Evolutionary conservation across 352 stramenopile species (phyloP), one percentile per base, ranked within the genome.

Genomic region (Phytophthora brassicae): DNA sequence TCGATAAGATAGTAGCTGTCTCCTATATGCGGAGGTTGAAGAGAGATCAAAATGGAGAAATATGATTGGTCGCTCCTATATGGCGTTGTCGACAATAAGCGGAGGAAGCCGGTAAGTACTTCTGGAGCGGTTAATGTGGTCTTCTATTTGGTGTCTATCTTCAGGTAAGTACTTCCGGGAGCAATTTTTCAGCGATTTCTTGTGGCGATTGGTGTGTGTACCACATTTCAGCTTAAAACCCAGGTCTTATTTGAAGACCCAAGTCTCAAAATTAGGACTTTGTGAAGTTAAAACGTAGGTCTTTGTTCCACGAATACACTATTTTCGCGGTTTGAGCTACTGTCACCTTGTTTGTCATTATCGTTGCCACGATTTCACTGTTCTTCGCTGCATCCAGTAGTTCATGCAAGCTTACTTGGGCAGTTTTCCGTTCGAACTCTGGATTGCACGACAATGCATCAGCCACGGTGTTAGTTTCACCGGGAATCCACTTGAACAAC

Each of bases 321-420:
- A 28, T 12, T 24, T 47, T 29, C 8, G 13, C 22, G 6, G 38
- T 44, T 14, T 55, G 22, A 6, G 26, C 24, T 11, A 41, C 46
- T 11, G 45, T 44, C 38, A 44, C 19, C 8, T 22, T 52, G 26
- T 41, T 39, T 29, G 6, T 16, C 3, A 52, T 26, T 3, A 41
- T 41, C 12, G 26, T 52, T 13, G 26, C 45, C 38, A 44, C 38
- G n/a, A 44, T 44, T 39, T 41, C 16, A 24, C 45, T 13, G 26
- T 52, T 52, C 33, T 14, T 12, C 13, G 45, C 43, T 11, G 43
- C 9, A 2, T 50, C 38, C 12, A 64, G 11, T n/a, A 53, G 47
- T 0, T 48, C 56, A 26, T 58, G 6, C 39, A 64, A 17, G 24
- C 26, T 52, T 26, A 52, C 45, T 41, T 52, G 24, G 6, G 45